Evolutionary conservation across 768 basidiomycete species (phyloP), one percentile per base, ranked within the genome.

Genomic region (Cubamyces sp.): DNA sequence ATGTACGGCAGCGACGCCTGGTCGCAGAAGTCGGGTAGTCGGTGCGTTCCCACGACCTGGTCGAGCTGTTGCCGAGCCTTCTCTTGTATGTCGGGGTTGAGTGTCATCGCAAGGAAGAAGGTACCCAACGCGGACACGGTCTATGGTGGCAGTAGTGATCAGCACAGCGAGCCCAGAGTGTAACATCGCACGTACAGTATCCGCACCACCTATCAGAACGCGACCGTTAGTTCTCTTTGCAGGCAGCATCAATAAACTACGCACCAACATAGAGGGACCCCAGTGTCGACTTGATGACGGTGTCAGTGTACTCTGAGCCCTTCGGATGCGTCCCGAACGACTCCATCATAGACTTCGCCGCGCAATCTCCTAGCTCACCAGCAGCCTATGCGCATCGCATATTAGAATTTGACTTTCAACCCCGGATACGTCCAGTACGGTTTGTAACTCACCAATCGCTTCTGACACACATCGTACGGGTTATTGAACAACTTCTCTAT

Each of bases 71-170:
- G 61, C 43, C 71, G 75, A 3, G 71, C 75, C 21, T 50, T 60
- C 21, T 47, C 23, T 30, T 70, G 68, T 5, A 74, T 51, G 6
- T 70, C 69, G 40, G 76, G 79, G 66, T 76, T 70, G 57, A 77
- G 71, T 2, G 68, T 65, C 76, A 77, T 77, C 0, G 75, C 78
- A 8, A 77, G 71, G 53, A 78, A 68, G 64, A 77, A 76, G 8
- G 74, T 71, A 1, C 61, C 64, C 21, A 77, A 40, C 1, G 73
- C 64, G 3, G 74, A 70, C 0, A 68, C 61, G 5, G 74, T 74
- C 73, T 76, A 16, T 26, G 4, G 12, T n/a, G 5, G 6, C 1
- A 23, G 52, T 18, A 60, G 25, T 21, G 11, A 37, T 15, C 2
- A 21, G 3, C 37, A 11, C 37, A 1, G 11, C 2, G 28, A 34